Conservation (phyloP, 106 monocot species). For the Dendrobium officinale region DNA sequence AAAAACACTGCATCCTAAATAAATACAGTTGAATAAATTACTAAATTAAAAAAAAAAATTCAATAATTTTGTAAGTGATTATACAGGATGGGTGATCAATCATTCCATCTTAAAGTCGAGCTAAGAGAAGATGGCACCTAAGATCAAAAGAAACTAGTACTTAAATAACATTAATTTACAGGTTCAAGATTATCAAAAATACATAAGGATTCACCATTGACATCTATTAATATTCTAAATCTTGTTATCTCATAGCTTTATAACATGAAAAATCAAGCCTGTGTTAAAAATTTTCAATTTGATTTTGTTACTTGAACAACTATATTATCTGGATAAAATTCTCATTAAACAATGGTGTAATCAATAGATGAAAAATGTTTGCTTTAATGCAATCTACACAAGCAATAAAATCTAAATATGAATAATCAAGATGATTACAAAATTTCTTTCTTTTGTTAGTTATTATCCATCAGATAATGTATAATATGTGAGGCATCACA, state of each 20-base stretch:
- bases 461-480: neutral
- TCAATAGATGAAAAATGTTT: no score
- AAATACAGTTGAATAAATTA: neutral
- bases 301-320: no score
- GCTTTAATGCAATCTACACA: neutral
- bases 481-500: neutral
- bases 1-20: neutral
- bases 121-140: neutral
- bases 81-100: neutral
- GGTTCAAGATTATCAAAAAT: no score
- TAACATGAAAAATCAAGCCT: no score
- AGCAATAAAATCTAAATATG: neutral
- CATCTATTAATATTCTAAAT: no score
- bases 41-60: neutral
- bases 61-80: neutral
- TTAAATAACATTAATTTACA: no score
- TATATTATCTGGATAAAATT: no score
- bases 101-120: neutral
- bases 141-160: no score
- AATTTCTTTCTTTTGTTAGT: neutral
- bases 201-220: no score
- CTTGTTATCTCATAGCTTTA: no score
- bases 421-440: neutral
- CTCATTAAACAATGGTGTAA: no score
- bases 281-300: no score